Base-by-base conservation (phyloP, 2,329 filamentous ascomycete genomes). In the Juglanconis oblonga region DNA sequence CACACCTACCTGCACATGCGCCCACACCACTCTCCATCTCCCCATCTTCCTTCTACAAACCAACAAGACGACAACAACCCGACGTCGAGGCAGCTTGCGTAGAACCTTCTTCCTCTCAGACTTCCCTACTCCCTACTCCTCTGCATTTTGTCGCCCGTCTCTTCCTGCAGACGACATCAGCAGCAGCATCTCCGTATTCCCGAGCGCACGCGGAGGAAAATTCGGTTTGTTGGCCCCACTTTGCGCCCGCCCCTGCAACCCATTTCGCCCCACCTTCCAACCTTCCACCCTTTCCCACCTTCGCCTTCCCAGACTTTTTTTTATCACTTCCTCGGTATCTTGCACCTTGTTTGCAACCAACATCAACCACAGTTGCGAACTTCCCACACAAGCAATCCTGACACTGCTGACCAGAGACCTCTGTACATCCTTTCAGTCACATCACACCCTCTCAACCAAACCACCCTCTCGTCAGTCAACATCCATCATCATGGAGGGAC, bases 321-420 rank as follows among this genome's bases (percentile, higher is more conserved):
- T 48, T 48, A 54, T 44, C 14, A 56, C 58, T 52, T 42, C 35
- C 17, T 57, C 11, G 17, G 36, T 63, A 47, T 49, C 65, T 67
- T 55, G 66, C 58, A 29, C 32, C 24, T 24, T 47, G 5, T 45
- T 57, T 47, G 35, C 14, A 44, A 17, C 48, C 55, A 31, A 51
- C 36, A 29, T 14, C 9, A 17, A 48, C 4, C 24, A 14, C 31
- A 11, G 11, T 40, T 35, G 44, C 53, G 51, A 42, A 48, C 54
- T 49, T 38, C 11, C 33, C 24, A 48, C 5, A 24, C 45, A 31
- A 48, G 3, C 24, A 48, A 29, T 4, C 3, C 45, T 42, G 40
- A 31, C 17, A 7, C 14, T 29, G 7, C 5, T 17, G 2, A 11
- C 17, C 45, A 48, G 13, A 31, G 7, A 48, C 2, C 45, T 24